Base-by-base conservation (phyloP, 805 yeast genomes). In the Wickerhamomyces queroliae region DNA sequence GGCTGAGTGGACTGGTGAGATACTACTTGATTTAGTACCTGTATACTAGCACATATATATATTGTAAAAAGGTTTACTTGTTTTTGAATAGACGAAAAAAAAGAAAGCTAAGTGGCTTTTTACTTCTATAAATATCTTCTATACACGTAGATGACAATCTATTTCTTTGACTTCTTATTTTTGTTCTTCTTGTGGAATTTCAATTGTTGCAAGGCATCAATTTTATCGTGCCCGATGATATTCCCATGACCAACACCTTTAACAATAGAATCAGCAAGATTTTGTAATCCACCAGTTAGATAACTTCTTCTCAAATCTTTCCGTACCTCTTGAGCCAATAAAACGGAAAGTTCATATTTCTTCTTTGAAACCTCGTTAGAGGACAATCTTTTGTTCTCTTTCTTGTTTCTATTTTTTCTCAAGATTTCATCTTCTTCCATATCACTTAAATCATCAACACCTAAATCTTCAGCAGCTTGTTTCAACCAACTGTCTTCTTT, bases 381-480 rank as follows among this genome's bases (percentile, higher is more conserved):
- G 17, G 69, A 64, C 37, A 83, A 55, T 39, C 77, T 69, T 52
- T 74, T 76, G 38, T 64, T 71, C 44, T 69, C 68, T 48, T 70
- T 75, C 49, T 74, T 73, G 41, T 70, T 70, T 49, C 85, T 73
- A 53, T 77, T 81, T 54, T 79, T 78, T 46, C 75, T 76, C 38
- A 84, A 61, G 32, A 75, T 69, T 45, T 80, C 87, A 48, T 80
- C 90, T 44, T 81, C 89, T 38, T 77, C 89, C 33, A 83, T 63
- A 41, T 82, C 90, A 33, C 74, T 67, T 38, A 78, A 61, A 37
- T 80, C 25, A 26, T 85, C 96, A 29, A 90, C 63, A 8, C 95
- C 99, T 40, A 93, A 69, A 37, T 93, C 99, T 38, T 84, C 93
- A 0, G 98, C 98, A 0, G 96, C 97, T 55, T 87, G 79, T 43